These are phyloP conservation scores for Rutstroemia sp. DNA, from an alignment of 2,329 filamentous ascomycete genomes.

Conservation along the genomic window DNA sequence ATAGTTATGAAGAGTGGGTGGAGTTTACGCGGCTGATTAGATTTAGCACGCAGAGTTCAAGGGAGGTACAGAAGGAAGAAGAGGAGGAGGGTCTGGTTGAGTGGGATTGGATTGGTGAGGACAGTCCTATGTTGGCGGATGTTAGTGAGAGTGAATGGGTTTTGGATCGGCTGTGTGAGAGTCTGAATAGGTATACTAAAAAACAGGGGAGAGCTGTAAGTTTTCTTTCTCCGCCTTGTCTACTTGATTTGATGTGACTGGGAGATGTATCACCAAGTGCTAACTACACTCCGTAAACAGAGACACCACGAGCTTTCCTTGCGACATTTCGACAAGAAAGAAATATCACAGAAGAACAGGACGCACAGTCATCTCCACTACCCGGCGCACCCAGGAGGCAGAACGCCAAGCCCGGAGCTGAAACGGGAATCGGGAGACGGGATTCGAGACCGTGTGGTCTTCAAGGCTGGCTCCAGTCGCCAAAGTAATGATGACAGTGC, in stretches of 20 bases:
- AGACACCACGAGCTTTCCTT: neutral
- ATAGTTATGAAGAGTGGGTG: slow-evolving; percentile 63
- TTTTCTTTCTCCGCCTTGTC: neutral
- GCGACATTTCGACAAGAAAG: neutral
- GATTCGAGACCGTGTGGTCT: too few relatives aligned
- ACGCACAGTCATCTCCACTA: neutral
- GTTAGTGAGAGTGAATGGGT: slow-evolving; percentile 60
- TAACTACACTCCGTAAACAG: neutral
- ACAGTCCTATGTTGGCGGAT: slow-evolving; percentile 58
- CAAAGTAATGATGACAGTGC: too few relatives aligned
- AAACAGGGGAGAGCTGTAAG: slow-evolving; percentile 22
- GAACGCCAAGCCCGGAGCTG: too few relatives aligned
- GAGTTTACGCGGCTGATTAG: slow-evolving; percentile 57
- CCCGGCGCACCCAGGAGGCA: neutral
- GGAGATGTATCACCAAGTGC: neutral
- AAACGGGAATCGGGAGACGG: too few relatives aligned
- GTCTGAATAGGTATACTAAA: slow-evolving; percentile 39
- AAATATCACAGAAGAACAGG: neutral
- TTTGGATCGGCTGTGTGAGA: slow-evolving; percentile 58
- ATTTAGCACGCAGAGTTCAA: slow-evolving; percentile 36
- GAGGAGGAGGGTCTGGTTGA: slow-evolving; percentile 53
- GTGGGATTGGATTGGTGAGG: slow-evolving; percentile 68
- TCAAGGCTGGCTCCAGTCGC: too few relatives aligned
- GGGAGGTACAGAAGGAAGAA: slow-evolving; percentile 36
- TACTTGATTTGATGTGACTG: neutral